These are phyloP conservation scores for Pleurotus eryngii DNA, from an alignment of 768 basidiomycete genomes.

Conservation along the genomic window DNA sequence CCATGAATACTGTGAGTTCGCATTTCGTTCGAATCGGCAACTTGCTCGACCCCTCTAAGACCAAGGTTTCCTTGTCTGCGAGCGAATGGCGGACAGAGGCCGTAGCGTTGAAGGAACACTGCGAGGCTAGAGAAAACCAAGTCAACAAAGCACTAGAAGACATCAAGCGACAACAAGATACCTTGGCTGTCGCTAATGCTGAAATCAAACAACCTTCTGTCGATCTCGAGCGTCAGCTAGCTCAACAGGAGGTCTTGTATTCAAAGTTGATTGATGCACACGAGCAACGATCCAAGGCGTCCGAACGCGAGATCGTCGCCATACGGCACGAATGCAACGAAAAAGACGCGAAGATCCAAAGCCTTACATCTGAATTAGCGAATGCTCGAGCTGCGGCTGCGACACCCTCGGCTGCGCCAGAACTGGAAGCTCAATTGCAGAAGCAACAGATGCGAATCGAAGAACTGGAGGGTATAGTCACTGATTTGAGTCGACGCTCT, in stretches of 20 bases:
- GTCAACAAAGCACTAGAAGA: constrained; percentile 26
- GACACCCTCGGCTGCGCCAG: neutral
- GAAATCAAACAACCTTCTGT: constrained; percentile 23
- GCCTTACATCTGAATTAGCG: neutral
- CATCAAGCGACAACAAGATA: constrained; percentile 15
- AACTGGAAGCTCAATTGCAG: neutral
- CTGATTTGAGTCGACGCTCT: constrained; percentile 15
- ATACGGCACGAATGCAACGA: neutral
- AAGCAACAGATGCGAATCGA: constrained; percentile 10
- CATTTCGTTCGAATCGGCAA: constrained; percentile 3
- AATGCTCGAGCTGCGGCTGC: neutral
- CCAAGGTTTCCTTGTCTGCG: neutral
- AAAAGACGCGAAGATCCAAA: neutral
- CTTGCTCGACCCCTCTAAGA: neutral
- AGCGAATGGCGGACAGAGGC: neutral
- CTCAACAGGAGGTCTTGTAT: constrained; percentile 21
- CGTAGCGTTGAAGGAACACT: neutral
- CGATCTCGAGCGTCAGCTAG: constrained; percentile 25
- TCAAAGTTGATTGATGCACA: neutral
- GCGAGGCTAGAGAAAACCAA: constrained; percentile 12
- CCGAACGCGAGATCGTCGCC: neutral
- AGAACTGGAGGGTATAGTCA: constrained; percentile 20
- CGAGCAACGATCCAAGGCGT: neutral
- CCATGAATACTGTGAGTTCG: constrained; percentile 30
- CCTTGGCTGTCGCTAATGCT: constrained; percentile 10